Percentiles rank a stretch among this genome's conserved stretches.
phyloP scores from a whole-genome alignment of 2,329 filamentous ascomycete genomes.

The Pseudopyrenochaeta lycopersici region DNA sequence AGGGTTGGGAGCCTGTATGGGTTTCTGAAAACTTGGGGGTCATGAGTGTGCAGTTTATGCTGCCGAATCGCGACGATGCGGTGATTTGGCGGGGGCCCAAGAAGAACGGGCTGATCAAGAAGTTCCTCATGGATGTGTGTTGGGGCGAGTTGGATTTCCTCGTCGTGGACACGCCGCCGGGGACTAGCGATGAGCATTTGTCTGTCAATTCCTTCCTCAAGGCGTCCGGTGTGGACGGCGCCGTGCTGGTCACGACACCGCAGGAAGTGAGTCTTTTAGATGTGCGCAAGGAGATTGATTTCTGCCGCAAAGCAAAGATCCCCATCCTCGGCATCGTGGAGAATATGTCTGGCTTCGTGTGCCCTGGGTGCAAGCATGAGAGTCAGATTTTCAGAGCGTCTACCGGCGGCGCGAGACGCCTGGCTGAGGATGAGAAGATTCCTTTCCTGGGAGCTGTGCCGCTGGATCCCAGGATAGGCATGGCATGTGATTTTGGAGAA shows the following conservation, averaged over 20 bases:
- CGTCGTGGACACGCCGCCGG: constrained; percentile 93
- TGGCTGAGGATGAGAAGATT: constrained; percentile 87
- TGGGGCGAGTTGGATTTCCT: constrained; percentile 96
- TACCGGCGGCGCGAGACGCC: constrained; percentile 81
- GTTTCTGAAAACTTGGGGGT: constrained; percentile 92
- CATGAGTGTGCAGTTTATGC: constrained; percentile 99
- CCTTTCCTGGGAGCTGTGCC: constrained; percentile 91
- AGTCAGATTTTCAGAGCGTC: constrained; percentile 89
- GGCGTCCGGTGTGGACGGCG: constrained; percentile 90
- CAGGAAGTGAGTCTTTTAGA: constrained; percentile 93
- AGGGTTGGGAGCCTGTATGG: constrained; percentile 96
- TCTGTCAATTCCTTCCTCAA: constrained; percentile 92
- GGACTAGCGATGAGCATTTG: constrained; percentile 94
- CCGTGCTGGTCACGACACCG: constrained; percentile 91
- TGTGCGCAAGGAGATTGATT: constrained; percentile 96
- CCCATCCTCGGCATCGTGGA: constrained; percentile 88
- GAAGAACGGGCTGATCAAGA: constrained; percentile 98
- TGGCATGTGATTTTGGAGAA: constrained; percentile 97
- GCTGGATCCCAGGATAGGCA: constrained; percentile 90
- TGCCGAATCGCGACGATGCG: constrained; percentile 91
- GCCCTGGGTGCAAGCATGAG: constrained; percentile 84
- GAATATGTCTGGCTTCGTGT: constrained; percentile 98
- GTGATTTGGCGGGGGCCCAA: constrained; percentile 98
- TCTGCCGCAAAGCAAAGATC: constrained; percentile 94
- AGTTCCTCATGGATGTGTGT: constrained; percentile 96